A percentile compares a stretch with the other conserved stretches of the same genome.
These are phyloP conservation scores for Phalaenopsis aphrodite DNA, from an alignment of 106 monocot species.

Conservation along the genomic window DNA sequence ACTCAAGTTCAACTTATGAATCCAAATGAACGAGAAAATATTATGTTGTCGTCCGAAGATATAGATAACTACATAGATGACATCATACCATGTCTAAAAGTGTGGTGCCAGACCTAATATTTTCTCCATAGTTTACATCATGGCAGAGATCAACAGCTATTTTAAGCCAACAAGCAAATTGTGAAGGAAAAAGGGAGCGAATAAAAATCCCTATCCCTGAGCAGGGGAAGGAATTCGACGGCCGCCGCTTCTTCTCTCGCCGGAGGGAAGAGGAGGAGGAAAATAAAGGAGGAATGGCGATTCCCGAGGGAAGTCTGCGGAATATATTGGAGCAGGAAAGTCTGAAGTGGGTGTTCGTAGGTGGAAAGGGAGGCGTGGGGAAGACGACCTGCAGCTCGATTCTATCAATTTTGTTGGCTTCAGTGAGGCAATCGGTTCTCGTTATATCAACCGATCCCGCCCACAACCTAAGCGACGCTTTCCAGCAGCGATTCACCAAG, in stretches of 20 bases:
- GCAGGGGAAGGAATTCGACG: not conserved
- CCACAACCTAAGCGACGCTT: constrained; percentile 96
- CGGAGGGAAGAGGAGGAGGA: not conserved
- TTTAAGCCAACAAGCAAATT: no score
- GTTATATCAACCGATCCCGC: constrained; percentile 98
- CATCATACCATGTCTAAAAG: no score
- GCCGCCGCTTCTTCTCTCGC: not conserved
- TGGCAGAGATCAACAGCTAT: no score
- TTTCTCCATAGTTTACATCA: no score
- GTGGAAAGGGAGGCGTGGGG: constrained; percentile 94
- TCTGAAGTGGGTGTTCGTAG: constrained; percentile 98
- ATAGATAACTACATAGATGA: no score
- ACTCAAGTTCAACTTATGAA: no score
- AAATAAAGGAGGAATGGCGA: constrained; percentile 13
- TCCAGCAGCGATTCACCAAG: constrained; percentile 97
- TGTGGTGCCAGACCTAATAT: no score
- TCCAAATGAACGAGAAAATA: no score
- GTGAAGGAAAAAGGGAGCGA: not conserved
- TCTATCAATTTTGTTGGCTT: constrained; percentile 64
- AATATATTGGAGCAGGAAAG: constrained; percentile 80
- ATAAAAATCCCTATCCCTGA: not conserved
- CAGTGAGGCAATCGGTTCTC: constrained; percentile 75
- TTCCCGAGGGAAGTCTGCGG: constrained; percentile 60
- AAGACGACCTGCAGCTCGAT: constrained; percentile 97
- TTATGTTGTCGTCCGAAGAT: no score